These are phyloP conservation scores for Calvatia gigantea DNA, from an alignment of 768 basidiomycete species.

Conservation along the genomic window DNA sequence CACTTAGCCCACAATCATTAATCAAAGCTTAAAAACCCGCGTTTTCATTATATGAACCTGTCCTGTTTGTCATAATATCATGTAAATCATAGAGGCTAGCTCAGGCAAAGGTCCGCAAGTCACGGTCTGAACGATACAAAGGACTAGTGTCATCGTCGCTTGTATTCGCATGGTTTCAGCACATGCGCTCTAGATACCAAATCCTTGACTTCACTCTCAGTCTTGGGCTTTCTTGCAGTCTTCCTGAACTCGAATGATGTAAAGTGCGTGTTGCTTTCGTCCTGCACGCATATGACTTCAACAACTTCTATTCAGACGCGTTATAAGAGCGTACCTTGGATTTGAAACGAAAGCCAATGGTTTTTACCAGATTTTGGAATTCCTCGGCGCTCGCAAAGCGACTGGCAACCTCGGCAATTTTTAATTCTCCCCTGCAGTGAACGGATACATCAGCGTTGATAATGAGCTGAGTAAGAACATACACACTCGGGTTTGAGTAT, in stretches of 20 bases:
- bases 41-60: too few relatives aligned
- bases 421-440: slow-evolving; percentile 64
- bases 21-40: neutral
- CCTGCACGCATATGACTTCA: slow-evolving; percentile 38
- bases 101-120: neutral
- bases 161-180: slow-evolving; percentile 91
- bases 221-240: slow-evolving; percentile 39
- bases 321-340: slow-evolving; percentile 51
- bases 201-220: slow-evolving; percentile 57
- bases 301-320: neutral
- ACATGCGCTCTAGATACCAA: slow-evolving; percentile 50
- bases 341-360: slow-evolving; percentile 71
- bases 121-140: too few relatives aligned
- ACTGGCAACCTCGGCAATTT: slow-evolving; percentile 88
- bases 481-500: slow-evolving; percentile 80
- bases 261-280: slow-evolving; percentile 82
- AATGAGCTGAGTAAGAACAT: neutral
- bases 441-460: neutral
- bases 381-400: slow-evolving; percentile 67
- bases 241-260: slow-evolving; percentile 81
- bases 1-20: neutral
- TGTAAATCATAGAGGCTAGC: too few relatives aligned
- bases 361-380: slow-evolving; percentile 59
- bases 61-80: too few relatives aligned
- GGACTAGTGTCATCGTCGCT: slow-evolving; percentile 56